Evolutionary conservation across 2,329 filamentous ascomycete species (phyloP), one percentile per base, ranked within the genome.

Genomic region (Fusarium napiforme): DNA sequence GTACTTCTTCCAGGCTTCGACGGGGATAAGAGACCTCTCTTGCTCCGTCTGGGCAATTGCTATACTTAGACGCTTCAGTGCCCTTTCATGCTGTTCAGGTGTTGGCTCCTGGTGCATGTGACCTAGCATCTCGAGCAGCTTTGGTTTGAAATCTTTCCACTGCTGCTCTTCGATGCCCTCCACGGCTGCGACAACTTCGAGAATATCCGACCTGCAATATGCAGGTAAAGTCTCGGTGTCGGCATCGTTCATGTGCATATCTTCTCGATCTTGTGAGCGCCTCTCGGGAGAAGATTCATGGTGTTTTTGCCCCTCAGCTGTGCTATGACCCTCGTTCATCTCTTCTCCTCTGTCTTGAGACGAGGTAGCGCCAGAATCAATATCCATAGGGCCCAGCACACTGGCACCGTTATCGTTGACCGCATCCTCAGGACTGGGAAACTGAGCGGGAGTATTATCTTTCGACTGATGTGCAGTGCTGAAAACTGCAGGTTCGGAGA

Each of bases 1-100:
- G 64, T 81, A 80, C 11, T 2, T 40, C 5, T 45, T 26, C 78
- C 79, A 79, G 10, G 62, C 63, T 8, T 49, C 37, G 7, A 43
- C 30, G 0, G 79, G 75, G 16, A 82, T 75, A 34, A 64, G 55
- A 19, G 67, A 60, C n/a, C 53, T 67, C 37, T 70, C 68, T n/a
- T 34, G 47, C 28, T 75, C 34, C 21, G 62, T 64, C 12, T 42
- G 47, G n/a, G 47, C 14, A 34, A 64, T 36, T 9, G 65, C 69
- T 19, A 14, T 34, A 19, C 60, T 39, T 28, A 75, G 65, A 26
- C 65, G 69, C 47, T 58, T 39, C 21, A 60, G 9, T 21, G 72
- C 65, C 53, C 42, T 67, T 15, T 34, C 56, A 26, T 43, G 23
- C 39, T 74, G 52, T 23, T 65, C 26, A 2, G 37, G 59, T 45